Evolutionary conservation across 2,329 filamentous ascomycete genomes (phyloP).

Genomic region (Exophiala sp.): DNA sequence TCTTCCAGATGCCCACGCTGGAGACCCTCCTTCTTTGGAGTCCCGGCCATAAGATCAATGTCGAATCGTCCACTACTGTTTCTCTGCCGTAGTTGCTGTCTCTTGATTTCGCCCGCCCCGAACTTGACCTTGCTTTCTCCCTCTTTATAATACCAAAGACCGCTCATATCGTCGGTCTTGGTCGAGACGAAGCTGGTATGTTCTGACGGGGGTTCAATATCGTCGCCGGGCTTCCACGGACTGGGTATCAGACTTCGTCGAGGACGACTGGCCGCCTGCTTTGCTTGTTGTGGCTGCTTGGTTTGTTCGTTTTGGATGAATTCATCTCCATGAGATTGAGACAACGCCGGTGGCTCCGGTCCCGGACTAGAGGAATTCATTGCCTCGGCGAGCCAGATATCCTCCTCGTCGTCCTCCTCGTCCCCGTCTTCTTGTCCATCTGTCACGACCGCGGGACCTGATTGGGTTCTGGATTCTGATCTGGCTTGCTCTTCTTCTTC

Average conservation of each 20-base stretch:
- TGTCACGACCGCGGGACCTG: constrained; percentile 6
- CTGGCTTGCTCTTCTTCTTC: constrained; percentile 20
- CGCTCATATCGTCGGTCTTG: constrained; percentile 19
- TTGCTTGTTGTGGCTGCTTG: constrained; percentile 11
- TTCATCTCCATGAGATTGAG: background rate
- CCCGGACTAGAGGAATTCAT: constrained; percentile 37
- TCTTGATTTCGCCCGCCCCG: constrained; percentile 19
- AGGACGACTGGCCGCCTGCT: constrained; percentile 25
- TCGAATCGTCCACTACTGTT: constrained; percentile 24
- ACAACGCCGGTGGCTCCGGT: constrained; percentile 20
- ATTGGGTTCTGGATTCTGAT: constrained; percentile 4
- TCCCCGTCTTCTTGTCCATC: constrained; percentile 18
- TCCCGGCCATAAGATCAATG: constrained; percentile 23
- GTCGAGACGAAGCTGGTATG: constrained; percentile 22
- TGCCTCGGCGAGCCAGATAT: constrained; percentile 43
- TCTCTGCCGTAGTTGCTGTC: constrained; percentile 13
- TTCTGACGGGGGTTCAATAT: constrained; percentile 24
- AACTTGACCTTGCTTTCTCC: constrained; percentile 15
- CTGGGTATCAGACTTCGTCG: constrained; percentile 30
- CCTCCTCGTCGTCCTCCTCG: constrained; percentile 35
- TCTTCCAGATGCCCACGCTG: background rate
- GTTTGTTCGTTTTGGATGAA: constrained; percentile 5
- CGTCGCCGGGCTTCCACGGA: constrained; percentile 33
- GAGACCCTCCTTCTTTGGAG: constrained; percentile 9
- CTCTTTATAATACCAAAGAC: constrained; percentile 22